These are phyloP conservation scores for Fusarium keratoplasticum DNA, from an alignment of 2,329 filamentous ascomycete genomes.

Conservation along the genomic window DNA sequence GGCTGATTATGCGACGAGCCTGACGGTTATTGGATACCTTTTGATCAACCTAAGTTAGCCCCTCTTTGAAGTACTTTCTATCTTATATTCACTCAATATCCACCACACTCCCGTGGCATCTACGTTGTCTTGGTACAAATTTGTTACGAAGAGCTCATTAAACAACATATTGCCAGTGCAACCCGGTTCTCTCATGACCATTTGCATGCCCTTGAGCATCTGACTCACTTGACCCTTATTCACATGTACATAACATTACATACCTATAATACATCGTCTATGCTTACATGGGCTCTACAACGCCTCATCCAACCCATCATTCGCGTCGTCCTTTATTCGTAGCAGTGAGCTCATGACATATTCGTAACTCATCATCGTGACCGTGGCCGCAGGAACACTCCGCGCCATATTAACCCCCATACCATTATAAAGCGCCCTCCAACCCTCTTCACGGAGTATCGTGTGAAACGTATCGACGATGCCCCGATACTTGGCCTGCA, in stretches of 20 bases:
- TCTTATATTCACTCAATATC: neutral
- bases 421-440: conserved; percentile 94
- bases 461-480: conserved; percentile 83
- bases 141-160: neutral
- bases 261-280: neutral
- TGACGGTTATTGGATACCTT: neutral
- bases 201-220: neutral
- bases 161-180: neutral
- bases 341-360: conserved; percentile 66
- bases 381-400: conserved; percentile 92
- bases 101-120: neutral
- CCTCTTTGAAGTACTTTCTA: neutral
- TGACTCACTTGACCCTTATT: neutral
- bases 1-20: neutral
- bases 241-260: neutral
- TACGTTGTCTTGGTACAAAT: neutral
- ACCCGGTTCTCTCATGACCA: neutral
- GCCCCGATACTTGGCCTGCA: conserved; percentile 74
- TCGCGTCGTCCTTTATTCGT: neutral
- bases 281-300: neutral
- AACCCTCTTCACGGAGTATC: conserved; percentile 90
- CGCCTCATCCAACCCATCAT: neutral
- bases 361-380: conserved; percentile 97
- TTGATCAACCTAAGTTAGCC: neutral
- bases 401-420: conserved; percentile 98